These are phyloP conservation scores for Calonectria honghensis DNA, from an alignment of 2,329 filamentous ascomycete species.

Conservation along the genomic window DNA sequence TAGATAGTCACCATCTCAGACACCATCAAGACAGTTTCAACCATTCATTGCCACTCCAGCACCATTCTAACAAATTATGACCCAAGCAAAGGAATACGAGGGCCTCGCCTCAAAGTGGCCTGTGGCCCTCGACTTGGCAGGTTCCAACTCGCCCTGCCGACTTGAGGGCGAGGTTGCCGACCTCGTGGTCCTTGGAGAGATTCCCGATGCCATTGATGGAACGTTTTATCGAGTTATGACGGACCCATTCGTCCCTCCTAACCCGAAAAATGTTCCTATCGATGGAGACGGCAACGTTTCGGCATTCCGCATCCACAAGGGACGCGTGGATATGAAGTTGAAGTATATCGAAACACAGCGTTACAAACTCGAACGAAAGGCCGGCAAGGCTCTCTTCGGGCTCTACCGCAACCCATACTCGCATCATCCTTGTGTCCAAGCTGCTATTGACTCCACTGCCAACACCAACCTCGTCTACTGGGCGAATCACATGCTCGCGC, in stretches of 20 bases:
- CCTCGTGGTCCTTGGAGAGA: constrained; percentile 46
- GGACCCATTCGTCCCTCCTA: constrained; percentile 62
- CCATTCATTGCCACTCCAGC: no score
- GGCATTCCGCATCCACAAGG: constrained; percentile 61
- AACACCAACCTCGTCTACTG: constrained; percentile 45
- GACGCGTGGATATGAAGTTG: constrained; percentile 59
- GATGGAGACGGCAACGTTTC: constrained; percentile 64
- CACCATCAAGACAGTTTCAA: background rate
- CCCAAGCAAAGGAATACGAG: constrained; percentile 28
- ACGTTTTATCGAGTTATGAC: constrained; percentile 61
- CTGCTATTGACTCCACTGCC: constrained; percentile 42
- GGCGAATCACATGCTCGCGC: constrained; percentile 27
- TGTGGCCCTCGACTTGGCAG: constrained; percentile 33
- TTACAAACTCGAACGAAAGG: constrained; percentile 61
- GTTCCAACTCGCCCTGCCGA: constrained; percentile 33
- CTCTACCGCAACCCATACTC: constrained; percentile 42
- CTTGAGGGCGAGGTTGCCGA: constrained; percentile 41
- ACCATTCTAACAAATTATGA: background rate
- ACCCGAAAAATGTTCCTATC: constrained; percentile 59
- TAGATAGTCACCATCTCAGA: no score
- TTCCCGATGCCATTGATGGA: constrained; percentile 50
- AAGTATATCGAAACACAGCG: constrained; percentile 64
- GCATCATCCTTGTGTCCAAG: constrained; percentile 37
- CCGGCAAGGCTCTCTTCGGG: constrained; percentile 53
- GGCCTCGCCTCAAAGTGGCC: constrained; percentile 34